Percentiles rank a stretch among this genome's conserved stretches.
phyloP scores from a whole-genome alignment of 345 rosid species.

The Lumnitzera racemosa region DNA sequence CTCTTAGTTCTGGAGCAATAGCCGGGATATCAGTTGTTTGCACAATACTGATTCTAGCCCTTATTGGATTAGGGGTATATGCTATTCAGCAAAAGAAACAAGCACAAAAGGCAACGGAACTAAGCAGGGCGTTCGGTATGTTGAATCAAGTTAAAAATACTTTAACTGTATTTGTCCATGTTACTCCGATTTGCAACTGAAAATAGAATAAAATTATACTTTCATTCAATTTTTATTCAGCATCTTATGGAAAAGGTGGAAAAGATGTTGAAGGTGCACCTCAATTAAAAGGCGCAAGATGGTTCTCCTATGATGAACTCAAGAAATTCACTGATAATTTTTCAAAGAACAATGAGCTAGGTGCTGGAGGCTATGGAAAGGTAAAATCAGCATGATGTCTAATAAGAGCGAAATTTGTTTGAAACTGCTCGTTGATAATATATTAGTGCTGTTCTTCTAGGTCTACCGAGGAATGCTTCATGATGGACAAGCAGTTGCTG shows the following conservation, averaged over 20 bases:
- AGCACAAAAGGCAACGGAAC: conserved; percentile 73
- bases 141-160: neutral
- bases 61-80: conserved; percentile 57
- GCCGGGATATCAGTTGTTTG: conserved; percentile 49
- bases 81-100: conserved; percentile 88
- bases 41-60: conserved; percentile 46
- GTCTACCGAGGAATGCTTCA: conserved; percentile 77
- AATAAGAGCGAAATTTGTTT: neutral
- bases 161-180: neutral
- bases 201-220: neutral
- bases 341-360: conserved; percentile 66
- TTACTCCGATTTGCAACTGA: neutral
- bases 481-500: conserved; percentile 75
- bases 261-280: conserved; percentile 87
- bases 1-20: conserved; percentile 36
- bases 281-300: conserved; percentile 86
- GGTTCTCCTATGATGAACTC: conserved; percentile 92
- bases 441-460: conserved; percentile 20
- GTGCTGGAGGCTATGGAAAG: conserved; percentile 94
- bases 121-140: conserved; percentile 83
- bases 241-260: conserved; percentile 86
- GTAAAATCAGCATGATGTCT: conserved; percentile 18
- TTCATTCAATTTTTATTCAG: conserved; percentile 25
- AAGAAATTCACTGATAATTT: conserved; percentile 63
- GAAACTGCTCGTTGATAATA: neutral